phyloP scores from a whole-genome alignment of 768 basidiomycete species.

The Termitomyces sp. region DNA sequence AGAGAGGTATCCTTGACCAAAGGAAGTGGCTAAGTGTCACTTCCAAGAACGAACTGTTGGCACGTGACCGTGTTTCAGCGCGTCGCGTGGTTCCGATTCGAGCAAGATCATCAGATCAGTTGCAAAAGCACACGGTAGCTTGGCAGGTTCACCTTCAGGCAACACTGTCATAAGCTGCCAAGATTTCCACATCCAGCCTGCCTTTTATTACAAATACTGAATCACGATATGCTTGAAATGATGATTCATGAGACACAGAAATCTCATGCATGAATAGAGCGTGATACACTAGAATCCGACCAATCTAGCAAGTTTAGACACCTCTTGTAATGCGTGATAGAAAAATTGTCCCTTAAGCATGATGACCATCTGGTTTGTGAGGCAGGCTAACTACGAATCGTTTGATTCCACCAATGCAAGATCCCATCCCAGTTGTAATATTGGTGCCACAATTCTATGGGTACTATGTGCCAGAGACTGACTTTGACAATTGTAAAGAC shows the following conservation, averaged over 20 bases:
- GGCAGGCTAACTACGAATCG: slow-evolving; percentile 34
- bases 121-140: no score
- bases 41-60: background rate
- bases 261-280: no score
- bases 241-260: no score
- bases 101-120: background rate
- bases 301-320: no score
- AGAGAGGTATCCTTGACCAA: background rate
- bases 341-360: slow-evolving; percentile 33
- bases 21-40: background rate
- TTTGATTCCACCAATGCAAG: slow-evolving; percentile 38
- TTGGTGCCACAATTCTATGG: slow-evolving; percentile 63
- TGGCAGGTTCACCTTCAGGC: no score
- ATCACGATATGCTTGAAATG: no score
- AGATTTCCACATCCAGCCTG: no score
- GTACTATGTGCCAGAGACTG: slow-evolving; percentile 33
- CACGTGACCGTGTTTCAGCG: slow-evolving; percentile 11
- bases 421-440: slow-evolving; percentile 41
- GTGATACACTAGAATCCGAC: no score
- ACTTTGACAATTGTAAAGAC: no score
- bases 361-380: slow-evolving; percentile 34
- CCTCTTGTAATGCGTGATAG: no score
- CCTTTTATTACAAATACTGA: no score
- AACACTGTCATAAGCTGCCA: no score
- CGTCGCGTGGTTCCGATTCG: slow-evolving; percentile 2